Evolutionary conservation across 257 asterid species (phyloP), one percentile per base, ranked within the genome.

Genomic region (Asclepias syriaca): DNA sequence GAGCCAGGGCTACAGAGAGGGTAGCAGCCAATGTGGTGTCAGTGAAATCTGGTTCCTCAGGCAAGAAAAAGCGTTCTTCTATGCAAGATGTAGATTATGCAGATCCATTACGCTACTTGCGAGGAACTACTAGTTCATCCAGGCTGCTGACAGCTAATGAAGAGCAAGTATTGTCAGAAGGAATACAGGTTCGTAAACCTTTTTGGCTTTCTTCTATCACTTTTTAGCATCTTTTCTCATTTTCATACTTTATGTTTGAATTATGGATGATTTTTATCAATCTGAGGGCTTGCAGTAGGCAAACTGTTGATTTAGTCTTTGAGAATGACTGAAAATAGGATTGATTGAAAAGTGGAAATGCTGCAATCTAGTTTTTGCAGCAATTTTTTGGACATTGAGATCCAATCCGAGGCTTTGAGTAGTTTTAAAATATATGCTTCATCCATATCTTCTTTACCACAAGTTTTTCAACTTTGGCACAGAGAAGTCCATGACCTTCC

Each of bases 121-220:
- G 96, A 81, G 97, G 89, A 75, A 85, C 92, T 32, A 79, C 99
- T 39, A 81, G 82, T 79, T 63, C 81, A 69, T 87, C 91, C 34
- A 86, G 79, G 90, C 96, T 94, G 32, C 95, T 91, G 29, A 87
- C 97, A 67, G 84, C 89, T 66, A 78, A 97, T 19, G 99, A 94
- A 85, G 99, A 94, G 80, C 92, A 82, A 64, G 76, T 77, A 80
- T 82, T 94, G 74, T 91, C 99, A 22, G 81, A 61, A 75, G 97
- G 97, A 81, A 89, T 91, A 70, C 97, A 94, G 97, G 98, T 91
- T 77, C 70, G 56, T 64, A 27, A 51, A 64, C 71, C 69, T 39
- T 72, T 14, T 59, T 53, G 49, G 49, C 18, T 70, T 72, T 59
- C 59, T 74, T 72, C 8, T 11, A 21, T 63, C 46, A 9, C 61